Base-by-base conservation (phyloP, 768 basidiomycete genomes). In the Hydnomerulius pinastri region DNA sequence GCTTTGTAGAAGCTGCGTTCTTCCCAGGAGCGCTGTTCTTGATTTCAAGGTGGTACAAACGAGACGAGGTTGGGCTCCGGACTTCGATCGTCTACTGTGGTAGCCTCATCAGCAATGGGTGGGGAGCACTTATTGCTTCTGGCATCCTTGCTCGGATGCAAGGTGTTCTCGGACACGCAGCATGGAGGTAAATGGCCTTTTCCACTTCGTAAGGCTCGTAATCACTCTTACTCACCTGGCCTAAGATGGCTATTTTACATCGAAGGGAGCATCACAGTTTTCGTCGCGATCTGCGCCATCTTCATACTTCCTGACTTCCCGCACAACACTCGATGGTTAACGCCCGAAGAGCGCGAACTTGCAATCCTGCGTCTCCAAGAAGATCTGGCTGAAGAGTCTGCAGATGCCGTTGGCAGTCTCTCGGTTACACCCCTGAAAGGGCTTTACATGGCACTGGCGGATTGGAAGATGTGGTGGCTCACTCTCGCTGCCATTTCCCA, bases 41-140 rank as follows among this genome's bases (percentile, higher is more conserved):
- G 9, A 55, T 69, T 15, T 69, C 68, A n/a, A 62, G 65, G 27
- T 75, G 75, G 74, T 76, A 76, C 57, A 70, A 59, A 21, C 62
- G 64, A 39, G 61, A 63, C 27, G 73, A 77, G 52, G 62, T 76
- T 29, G 75, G 68, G 13, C 51, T 72, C 23, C 59, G 72, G 8
- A 67, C 63, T 17, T 66, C 73, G 11, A 57, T 72, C 46, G 59
- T 69, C 12, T 70, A 65, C 51, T 70, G 65, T 48, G 71, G 73
- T 20, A 71, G 69, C 47, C 58, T 77, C 10, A 70, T 76, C 43
- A 68, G 66, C 7, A 77, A 78, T 63, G 78, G 75, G 4, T 76
- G 77, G 49, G 75, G 76, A 0, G 68, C 74, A 4, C 58, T 78
- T 13, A 66, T 79, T 24, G 73, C 75, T 10, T 71, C 75, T 30